Evolutionary conservation across 2,329 filamentous ascomycete genomes (phyloP), one percentile per base, ranked within the genome.

Genomic region (Colletotrichum filicis): DNA sequence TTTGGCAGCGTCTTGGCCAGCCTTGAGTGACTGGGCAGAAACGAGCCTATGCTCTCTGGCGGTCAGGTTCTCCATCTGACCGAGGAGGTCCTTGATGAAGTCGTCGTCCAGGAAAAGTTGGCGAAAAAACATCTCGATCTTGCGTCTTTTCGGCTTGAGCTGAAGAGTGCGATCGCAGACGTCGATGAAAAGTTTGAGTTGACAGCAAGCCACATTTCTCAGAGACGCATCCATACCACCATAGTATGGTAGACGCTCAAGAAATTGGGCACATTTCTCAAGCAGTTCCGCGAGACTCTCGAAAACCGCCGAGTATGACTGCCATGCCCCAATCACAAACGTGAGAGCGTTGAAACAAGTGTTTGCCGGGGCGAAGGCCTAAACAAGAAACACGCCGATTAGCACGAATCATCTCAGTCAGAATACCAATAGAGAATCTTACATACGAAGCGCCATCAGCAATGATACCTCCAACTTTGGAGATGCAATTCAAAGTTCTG

Each of bases 401-500:
- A 42, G 37, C 16, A 42, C 2, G 5, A 42, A 42, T 4, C 14
- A 19, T 42, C 37, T 42, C 1, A 6, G 37, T 19, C 14, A 16
- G 37, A 3, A 16, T 16, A 19, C 7, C 3, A 19, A 1, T 42
- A 26, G 22, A 42, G 14, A 7, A 22, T 30, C 60, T 53, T 68
- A 77, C 77, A 12, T 74, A 71, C 5, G 80, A 81, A 9, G 76
- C 78, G 14, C 77, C 79, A 46, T 78, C 74, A 1, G 78, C 75
- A 22, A 82, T 79, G 32, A 82, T 80, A 7, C 80, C 79, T 1
- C 81, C 81, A 24, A 82, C 76, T 5, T 77, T 80, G 52, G 78
- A 76, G 62, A 82, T 82, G 64, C 79, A 81, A 74, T 80, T 79
- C 26, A 82, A 63, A 2, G 81, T 82, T 46, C 73, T 77, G 56